These are phyloP conservation scores for Chaetoscypha palmicola DNA, from an alignment of 2,329 filamentous ascomycete genomes.

Conservation along the genomic window DNA sequence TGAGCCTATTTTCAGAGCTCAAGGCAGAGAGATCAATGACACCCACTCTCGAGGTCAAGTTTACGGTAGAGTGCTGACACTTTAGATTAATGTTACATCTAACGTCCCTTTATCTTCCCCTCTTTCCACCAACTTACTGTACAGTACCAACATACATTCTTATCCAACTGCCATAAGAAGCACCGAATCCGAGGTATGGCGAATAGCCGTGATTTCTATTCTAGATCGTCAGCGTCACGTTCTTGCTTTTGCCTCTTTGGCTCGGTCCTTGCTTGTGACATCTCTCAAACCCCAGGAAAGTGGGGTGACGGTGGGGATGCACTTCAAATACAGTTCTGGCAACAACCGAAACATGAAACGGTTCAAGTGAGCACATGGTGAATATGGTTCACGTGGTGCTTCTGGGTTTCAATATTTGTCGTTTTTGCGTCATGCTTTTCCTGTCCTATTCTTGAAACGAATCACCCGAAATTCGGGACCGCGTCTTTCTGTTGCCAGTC, in stretches of 20 bases:
- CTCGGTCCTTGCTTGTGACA: not conserved
- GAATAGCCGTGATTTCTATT: not conserved
- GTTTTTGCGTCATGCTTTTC: constrained; percentile 1
- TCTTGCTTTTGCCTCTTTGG: not conserved
- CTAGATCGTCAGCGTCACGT: not conserved
- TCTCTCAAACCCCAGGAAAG: not conserved
- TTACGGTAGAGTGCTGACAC: constrained; percentile 1
- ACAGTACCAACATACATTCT: constrained; percentile 1
- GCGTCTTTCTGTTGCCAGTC: not conserved
- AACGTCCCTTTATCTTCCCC: constrained; percentile 3
- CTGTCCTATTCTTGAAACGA: constrained; percentile 3
- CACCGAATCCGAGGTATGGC: not conserved
- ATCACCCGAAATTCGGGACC: constrained; percentile 7
- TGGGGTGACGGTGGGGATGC: not conserved
- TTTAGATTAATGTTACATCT: constrained; percentile 11
- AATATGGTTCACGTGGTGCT: constrained; percentile 3
- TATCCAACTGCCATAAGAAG: not conserved
- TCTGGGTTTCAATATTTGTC: constrained; percentile 1
- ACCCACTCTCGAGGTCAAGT: not conserved
- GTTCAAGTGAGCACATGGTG: constrained; percentile 2
- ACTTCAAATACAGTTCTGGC: not conserved
- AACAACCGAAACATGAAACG: constrained; percentile 6
- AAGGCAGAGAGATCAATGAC: not conserved
- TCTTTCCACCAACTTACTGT: not conserved
- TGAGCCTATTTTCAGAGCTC: not conserved